phyloP scores from a whole-genome alignment of 495 filamentous ascomycete genomes.

The Filosporella fistucella region DNA sequence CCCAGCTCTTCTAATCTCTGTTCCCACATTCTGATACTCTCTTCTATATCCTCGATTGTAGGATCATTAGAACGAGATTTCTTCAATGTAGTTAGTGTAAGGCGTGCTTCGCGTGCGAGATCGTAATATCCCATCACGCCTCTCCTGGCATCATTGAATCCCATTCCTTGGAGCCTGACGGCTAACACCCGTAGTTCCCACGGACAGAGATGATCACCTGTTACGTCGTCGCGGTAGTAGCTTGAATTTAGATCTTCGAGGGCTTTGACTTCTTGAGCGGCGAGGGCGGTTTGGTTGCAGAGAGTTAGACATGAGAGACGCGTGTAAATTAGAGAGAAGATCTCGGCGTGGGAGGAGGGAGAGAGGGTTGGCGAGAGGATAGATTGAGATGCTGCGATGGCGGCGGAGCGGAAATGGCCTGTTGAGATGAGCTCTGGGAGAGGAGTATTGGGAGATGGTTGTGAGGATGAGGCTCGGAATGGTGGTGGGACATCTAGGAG shows the following conservation, averaged over 20 bases:
- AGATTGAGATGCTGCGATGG: slow-evolving; percentile 68
- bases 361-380: slow-evolving; percentile 37
- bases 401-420: slow-evolving; percentile 67
- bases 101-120: slow-evolving; percentile 70
- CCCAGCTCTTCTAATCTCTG: slow-evolving; percentile 68
- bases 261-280: slow-evolving; percentile 79
- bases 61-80: neutral
- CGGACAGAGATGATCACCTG: slow-evolving; percentile 61
- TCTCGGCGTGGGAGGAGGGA: slow-evolving; percentile 51
- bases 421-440: slow-evolving; percentile 49
- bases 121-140: slow-evolving; percentile 89
- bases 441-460: slow-evolving; percentile 38
- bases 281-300: slow-evolving; percentile 60
- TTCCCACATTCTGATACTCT: slow-evolving; percentile 59
- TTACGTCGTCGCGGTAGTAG: slow-evolving; percentile 56
- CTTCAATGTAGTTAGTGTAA: slow-evolving; percentile 37
- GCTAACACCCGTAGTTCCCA: slow-evolving; percentile 83
- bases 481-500: slow-evolving; percentile 59
- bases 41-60: slow-evolving; percentile 31
- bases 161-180: slow-evolving; percentile 78
- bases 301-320: slow-evolving; percentile 81
- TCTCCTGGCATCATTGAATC: slow-evolving; percentile 75
- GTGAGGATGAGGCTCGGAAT: slow-evolving; percentile 38
- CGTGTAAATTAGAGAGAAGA: slow-evolving; percentile 77
- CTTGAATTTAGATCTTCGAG: slow-evolving; percentile 75